A percentile compares a stretch with the other conserved stretches of the same genome.
Conservation (phyloP, 2,329 filamentous ascomycete species). For the Pseudocercospora fuligena region DNA sequence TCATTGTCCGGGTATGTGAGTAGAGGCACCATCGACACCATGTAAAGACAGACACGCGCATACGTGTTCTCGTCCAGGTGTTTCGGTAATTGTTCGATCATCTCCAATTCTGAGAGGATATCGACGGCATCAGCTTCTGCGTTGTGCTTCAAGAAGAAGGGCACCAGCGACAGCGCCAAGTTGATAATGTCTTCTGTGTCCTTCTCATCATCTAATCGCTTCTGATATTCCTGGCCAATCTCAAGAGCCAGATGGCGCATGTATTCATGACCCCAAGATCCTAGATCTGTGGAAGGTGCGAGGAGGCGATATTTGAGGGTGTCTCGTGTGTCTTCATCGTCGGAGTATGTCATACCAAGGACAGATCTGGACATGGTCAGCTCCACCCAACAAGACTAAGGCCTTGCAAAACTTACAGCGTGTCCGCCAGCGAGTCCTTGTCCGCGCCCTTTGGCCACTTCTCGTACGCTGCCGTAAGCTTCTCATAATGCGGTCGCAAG, state of each 20-base stretch:
- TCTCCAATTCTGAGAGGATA: conserved; percentile 94
- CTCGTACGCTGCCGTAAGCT: conserved; percentile 84
- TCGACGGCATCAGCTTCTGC: conserved; percentile 98
- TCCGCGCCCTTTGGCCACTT: conserved; percentile 83
- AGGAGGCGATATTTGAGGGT: conserved; percentile 94
- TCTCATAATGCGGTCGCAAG: conserved; percentile 92
- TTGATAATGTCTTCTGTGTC: conserved; percentile 82
- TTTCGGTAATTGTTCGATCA: conserved; percentile 87
- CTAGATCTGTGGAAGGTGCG: conserved; percentile 87
- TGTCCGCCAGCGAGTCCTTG: conserved; percentile 90
- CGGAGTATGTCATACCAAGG: conserved; percentile 95
- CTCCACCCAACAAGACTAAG: not conserved
- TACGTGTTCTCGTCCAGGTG: conserved; percentile 96
- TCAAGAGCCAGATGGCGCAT: conserved; percentile 93
- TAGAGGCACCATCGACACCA: conserved; percentile 98
- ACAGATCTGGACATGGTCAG: conserved; percentile 63
- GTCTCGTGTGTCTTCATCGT: conserved; percentile 89
- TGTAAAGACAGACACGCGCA: conserved; percentile 90
- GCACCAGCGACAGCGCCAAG: conserved; percentile 81
- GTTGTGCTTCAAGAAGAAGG: conserved; percentile 95
- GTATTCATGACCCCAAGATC: conserved; percentile 98
- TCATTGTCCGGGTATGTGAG: conserved; percentile 98
- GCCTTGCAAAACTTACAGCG: conserved; percentile 55
- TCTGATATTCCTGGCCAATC: conserved; percentile 92
- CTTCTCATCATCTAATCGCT: conserved; percentile 83